phyloP scores from a whole-genome alignment of 345 rosid species.

The Microcos paniculata region DNA sequence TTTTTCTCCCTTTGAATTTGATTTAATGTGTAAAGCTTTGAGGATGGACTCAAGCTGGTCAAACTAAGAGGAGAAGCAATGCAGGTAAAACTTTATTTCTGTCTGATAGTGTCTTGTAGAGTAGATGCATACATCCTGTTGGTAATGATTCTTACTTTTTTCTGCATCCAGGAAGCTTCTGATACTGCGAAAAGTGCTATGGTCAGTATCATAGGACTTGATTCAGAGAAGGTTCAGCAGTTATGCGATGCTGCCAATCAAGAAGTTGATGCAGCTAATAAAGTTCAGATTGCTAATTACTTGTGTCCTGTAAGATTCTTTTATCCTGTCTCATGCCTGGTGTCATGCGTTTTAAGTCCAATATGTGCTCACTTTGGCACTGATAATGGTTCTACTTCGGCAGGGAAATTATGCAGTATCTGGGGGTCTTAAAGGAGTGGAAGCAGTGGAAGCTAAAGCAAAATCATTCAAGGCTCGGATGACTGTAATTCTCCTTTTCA shows the following conservation, averaged over 20 bases:
- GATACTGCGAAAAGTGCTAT: conserved; percentile 95
- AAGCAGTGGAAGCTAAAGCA: conserved; percentile 89
- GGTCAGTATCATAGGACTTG: conserved; percentile 94
- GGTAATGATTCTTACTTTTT: not conserved
- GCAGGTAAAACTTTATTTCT: conserved; percentile 55
- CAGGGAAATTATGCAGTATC: conserved; percentile 98
- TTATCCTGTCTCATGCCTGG: not conserved
- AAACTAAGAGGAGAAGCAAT: conserved; percentile 97
- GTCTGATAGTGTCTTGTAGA: not conserved
- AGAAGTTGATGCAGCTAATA: conserved; percentile 75
- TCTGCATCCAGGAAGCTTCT: conserved; percentile 74
- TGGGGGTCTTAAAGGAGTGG: conserved; percentile 90
- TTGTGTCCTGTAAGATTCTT: conserved; percentile 68
- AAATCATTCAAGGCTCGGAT: conserved; percentile 96
- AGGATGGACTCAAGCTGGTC: conserved; percentile 94
- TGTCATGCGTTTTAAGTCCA: not conserved
- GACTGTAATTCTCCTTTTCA: conserved; percentile 48
- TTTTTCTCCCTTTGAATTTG: conserved; percentile 20
- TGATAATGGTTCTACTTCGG: conserved; percentile 14
- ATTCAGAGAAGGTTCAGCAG: conserved; percentile 77
- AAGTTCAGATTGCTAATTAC: conserved; percentile 93
- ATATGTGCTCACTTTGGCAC: not conserved
- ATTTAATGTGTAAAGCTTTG: conserved; percentile 55
- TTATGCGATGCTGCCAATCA: conserved; percentile 93
- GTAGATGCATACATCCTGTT: conserved; percentile 7